A percentile compares a stretch with the other conserved stretches of the same genome.
These are phyloP conservation scores for Gonapodya sp. DNA, from an alignment of 192 early-diverging fungal species.

Conservation along the genomic window DNA sequence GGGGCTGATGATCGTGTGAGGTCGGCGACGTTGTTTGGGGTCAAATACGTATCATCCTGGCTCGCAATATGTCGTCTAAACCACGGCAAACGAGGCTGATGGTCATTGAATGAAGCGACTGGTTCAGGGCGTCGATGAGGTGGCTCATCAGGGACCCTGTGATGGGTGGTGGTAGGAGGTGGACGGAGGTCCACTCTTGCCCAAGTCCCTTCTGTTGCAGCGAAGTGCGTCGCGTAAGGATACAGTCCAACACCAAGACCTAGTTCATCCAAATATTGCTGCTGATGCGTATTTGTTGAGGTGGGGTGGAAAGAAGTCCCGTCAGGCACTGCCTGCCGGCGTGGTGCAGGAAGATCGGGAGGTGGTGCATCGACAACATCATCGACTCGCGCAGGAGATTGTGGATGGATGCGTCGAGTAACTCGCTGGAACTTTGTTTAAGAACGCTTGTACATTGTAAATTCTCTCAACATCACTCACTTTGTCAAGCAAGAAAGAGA, in stretches of 20 bases:
- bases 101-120: too few relatives aligned
- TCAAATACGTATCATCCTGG: too few relatives aligned
- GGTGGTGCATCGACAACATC: neutral
- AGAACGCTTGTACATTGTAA: neutral
- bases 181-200: too few relatives aligned
- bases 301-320: neutral
- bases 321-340: neutral
- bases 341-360: neutral
- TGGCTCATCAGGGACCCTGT: too few relatives aligned
- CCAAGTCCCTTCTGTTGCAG: neutral
- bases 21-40: too few relatives aligned
- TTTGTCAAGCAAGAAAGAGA: neutral
- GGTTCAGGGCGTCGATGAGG: too few relatives aligned
- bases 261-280: neutral
- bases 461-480: neutral
- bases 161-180: neutral
- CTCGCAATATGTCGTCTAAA: too few relatives aligned
- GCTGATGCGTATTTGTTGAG: too few relatives aligned
- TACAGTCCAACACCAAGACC: neutral
- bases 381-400: neutral
- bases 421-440: neutral
- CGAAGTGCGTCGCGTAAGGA: neutral
- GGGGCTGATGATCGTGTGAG: too few relatives aligned
- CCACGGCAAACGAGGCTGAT: too few relatives aligned
- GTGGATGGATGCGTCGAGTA: neutral